Base-by-base conservation (phyloP, 2,329 filamentous ascomycete genomes). In the Xylariaceae sp. region DNA sequence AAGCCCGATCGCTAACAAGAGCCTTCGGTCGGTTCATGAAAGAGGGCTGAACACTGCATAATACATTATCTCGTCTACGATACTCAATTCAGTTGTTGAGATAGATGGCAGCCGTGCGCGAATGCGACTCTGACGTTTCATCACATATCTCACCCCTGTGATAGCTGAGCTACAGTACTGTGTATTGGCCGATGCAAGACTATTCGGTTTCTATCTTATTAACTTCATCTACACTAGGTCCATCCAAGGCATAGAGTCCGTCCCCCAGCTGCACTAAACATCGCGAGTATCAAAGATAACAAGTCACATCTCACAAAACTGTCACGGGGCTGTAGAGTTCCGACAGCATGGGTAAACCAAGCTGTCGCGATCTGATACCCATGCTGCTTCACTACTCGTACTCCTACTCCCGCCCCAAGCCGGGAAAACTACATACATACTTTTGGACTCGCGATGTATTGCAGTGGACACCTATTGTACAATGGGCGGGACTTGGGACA, bases 271-370 rank as follows among this genome's bases (percentile, higher is more conserved):
- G 4, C 22, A 28, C 4, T 28, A 28, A 28, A 28, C 22, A 28
- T 5, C 22, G 7, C 22, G 22, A 7, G 22, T 28, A 5, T 28
- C 34, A 38, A 38, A 13, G 34, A 16, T 38, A 38, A 13, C 34
- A 16, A 4, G 34, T 38, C 34, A 14, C 13, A 38, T 38, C 13
- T 5, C 34, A 38, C 34, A 16, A 39, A 42, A 44, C 46, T 28
- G 42, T 43, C 40, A 16, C 45, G 47, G 43, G 48, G 31, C 39
- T 17, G 36, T 10, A 13, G 12, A 31, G 51, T 54, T 54, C 56
- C 56, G 56, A 56, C 54, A 56, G 51, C 36, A 22, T 48, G 56
- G 56, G 42, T 54, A 51, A 38, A 54, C 56, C 54, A 58, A 58
- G 56, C 43, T 19, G 36, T 18, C 22, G 51, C 47, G 53, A 54